Base-by-base conservation (phyloP, 2,329 filamentous ascomycete species). In the Dactylellina haptotyla region DNA sequence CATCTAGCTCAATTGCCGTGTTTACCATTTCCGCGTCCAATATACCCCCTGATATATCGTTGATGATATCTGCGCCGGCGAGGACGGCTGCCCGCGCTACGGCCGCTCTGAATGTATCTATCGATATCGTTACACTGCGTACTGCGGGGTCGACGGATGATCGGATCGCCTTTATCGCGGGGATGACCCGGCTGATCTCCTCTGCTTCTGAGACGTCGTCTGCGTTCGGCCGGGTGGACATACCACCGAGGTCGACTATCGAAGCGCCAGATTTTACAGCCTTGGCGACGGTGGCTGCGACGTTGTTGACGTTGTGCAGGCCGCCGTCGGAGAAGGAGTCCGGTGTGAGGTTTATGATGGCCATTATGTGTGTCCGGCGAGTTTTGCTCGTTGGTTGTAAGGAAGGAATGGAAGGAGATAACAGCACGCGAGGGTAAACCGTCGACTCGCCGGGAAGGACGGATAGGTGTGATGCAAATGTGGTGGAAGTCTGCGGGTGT, bases 241-340 rank as follows among this genome's bases (percentile, higher is more conserved):
- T 93, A 14, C 95, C 95, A 63, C 95, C 95, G 39, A 99, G 84
- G 80, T 99, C 95, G 77, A 98, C 88, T 76, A 98, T 93, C 10
- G 88, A 90, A 12, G 91, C 92, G 32, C 93, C 93, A 5, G 84
- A 83, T 39, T 82, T 81, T 74, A 96, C 86, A 79, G 92, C 88
- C 9, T 81, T 77, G 54, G 83, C 82, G 14, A 93, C 84, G 0
- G 87, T 90, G 10, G 83, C 79, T 10, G 84, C 81, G 25, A 95
- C 84, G 25, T 82, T 77, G 23, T 80, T 75, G 23, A 83, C 78
- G 45, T 82, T 81, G 80, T 93, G 86, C 6, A 84, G 79, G 6
- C 93, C 93, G 59, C 93, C 94, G 79, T 98, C 93, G 0, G 94
- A 98, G 83, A 99, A 99, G 8, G 94, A 98, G 82, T 99, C 94